phyloP scores from a whole-genome alignment of 345 rosid species.

The Aquilaria sinensis region DNA sequence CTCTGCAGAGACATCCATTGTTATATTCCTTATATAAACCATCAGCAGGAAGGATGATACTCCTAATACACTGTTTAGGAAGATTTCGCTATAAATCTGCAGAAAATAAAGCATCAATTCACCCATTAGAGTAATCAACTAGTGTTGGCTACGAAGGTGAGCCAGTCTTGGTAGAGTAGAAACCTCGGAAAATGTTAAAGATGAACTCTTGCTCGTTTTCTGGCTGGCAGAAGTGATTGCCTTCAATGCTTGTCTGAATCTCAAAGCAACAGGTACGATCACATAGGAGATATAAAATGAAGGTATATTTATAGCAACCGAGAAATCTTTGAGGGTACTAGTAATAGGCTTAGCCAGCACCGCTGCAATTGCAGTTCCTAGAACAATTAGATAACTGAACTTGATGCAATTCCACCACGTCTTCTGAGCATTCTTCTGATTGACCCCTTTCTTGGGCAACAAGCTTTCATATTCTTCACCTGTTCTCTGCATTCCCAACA shows the following conservation, averaged over 20 bases:
- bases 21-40: constrained; percentile 27
- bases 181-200: constrained; percentile 43
- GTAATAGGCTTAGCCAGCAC: constrained; percentile 29
- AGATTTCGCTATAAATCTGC: constrained; percentile 42
- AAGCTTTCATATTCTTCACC: constrained; percentile 23
- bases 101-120: background rate
- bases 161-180: background rate
- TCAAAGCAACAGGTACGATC: constrained; percentile 35
- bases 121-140: background rate
- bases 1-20: constrained; percentile 38
- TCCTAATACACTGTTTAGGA: constrained; percentile 40
- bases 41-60: constrained; percentile 26
- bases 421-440: constrained; percentile 1
- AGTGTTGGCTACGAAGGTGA: background rate
- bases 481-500: constrained; percentile 16
- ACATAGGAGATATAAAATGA: constrained; percentile 36
- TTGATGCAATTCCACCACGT: constrained; percentile 32
- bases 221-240: constrained; percentile 23
- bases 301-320: constrained; percentile 22
- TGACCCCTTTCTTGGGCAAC: constrained; percentile 5
- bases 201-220: constrained; percentile 25
- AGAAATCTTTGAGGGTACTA: constrained; percentile 19
- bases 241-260: constrained; percentile 15
- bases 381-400: constrained; percentile 21
- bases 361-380: constrained; percentile 27